Evolutionary conservation across 768 basidiomycete genomes (phyloP).

Genomic region (Xerocomus brunneocitrinus): DNA sequence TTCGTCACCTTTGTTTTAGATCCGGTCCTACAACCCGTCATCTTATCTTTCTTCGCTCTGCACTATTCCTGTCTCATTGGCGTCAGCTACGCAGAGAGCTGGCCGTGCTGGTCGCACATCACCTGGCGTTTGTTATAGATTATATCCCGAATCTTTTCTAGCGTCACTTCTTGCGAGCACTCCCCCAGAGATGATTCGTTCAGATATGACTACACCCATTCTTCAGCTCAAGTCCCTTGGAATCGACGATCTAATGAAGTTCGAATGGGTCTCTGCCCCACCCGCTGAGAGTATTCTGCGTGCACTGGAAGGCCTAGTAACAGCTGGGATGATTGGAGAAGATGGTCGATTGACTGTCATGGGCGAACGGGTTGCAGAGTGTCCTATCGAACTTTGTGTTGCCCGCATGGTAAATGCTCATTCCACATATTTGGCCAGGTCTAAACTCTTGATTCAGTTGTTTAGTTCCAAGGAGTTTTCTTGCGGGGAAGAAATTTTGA

Average conservation of each 20-base stretch:
- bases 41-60: slow-evolving; percentile 81
- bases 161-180: slow-evolving; percentile 62
- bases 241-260: slow-evolving; percentile 91
- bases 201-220: slow-evolving; percentile 87
- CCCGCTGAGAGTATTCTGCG: slow-evolving; percentile 81
- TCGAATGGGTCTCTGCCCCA: slow-evolving; percentile 91
- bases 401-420: slow-evolving; percentile 77
- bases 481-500: slow-evolving; percentile 94
- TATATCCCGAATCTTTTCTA: slow-evolving; percentile 69
- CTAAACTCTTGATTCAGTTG: slow-evolving; percentile 45
- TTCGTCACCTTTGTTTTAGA: slow-evolving; percentile 40
- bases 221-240: slow-evolving; percentile 93
- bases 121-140: slow-evolving; percentile 86
- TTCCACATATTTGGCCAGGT: background rate
- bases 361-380: slow-evolving; percentile 88
- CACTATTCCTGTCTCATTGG: slow-evolving; percentile 77
- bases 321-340: slow-evolving; percentile 79
- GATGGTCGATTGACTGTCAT: slow-evolving; percentile 71
- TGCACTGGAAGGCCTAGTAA: slow-evolving; percentile 78
- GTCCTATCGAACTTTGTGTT: slow-evolving; percentile 87
- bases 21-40: slow-evolving; percentile 85
- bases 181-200: slow-evolving; percentile 85
- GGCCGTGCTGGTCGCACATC: slow-evolving; percentile 95
- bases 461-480: slow-evolving; percentile 80
- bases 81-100: slow-evolving; percentile 89